phyloP scores from a whole-genome alignment of 306 rosid species.

The Amphicarpaea edgeworthii region DNA sequence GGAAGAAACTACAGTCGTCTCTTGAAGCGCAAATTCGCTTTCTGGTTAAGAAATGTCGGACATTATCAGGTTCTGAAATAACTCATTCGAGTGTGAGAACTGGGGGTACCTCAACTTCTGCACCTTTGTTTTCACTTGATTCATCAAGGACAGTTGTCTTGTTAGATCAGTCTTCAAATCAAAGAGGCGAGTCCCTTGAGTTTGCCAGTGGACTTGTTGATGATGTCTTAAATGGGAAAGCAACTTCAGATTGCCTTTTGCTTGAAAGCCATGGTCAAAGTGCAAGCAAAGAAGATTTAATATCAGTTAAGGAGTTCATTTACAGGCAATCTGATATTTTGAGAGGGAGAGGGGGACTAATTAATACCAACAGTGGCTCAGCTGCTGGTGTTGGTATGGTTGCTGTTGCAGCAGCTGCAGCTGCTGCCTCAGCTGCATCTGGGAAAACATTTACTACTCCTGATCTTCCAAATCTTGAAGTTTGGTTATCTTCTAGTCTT shows the following conservation, averaged over 20 bases:
- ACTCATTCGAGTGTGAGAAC: conserved; percentile 72
- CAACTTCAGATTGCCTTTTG: conserved; percentile 86
- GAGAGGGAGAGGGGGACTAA: conserved; percentile 78
- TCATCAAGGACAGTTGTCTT: conserved; percentile 84
- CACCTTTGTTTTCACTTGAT: conserved; percentile 85
- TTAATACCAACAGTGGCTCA: conserved; percentile 75
- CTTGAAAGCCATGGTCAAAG: conserved; percentile 80
- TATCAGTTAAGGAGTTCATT: conserved; percentile 84
- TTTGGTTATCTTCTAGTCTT: conserved; percentile 83
- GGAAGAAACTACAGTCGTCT: conserved; percentile 86
- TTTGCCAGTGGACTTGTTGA: conserved; percentile 78
- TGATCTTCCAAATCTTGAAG: conserved; percentile 85
- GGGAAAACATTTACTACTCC: conserved; percentile 72
- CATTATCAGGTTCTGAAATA: conserved; percentile 71
- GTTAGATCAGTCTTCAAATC: conserved; percentile 68
- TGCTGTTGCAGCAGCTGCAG: conserved; percentile 91
- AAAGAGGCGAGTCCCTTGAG: conserved; percentile 77
- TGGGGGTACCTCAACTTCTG: conserved; percentile 61
- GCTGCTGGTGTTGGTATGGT: conserved; percentile 90
- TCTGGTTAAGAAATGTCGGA: conserved; percentile 81
- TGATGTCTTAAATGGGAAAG: conserved; percentile 82
- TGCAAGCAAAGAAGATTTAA: conserved; percentile 74
- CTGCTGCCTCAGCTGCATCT: conserved; percentile 86
- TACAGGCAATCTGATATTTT: conserved; percentile 83
- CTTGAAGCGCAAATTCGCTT: conserved; percentile 91